These are phyloP conservation scores for Neofusicoccum laricinum DNA, from an alignment of 2,329 filamentous ascomycete species.

Conservation along the genomic window DNA sequence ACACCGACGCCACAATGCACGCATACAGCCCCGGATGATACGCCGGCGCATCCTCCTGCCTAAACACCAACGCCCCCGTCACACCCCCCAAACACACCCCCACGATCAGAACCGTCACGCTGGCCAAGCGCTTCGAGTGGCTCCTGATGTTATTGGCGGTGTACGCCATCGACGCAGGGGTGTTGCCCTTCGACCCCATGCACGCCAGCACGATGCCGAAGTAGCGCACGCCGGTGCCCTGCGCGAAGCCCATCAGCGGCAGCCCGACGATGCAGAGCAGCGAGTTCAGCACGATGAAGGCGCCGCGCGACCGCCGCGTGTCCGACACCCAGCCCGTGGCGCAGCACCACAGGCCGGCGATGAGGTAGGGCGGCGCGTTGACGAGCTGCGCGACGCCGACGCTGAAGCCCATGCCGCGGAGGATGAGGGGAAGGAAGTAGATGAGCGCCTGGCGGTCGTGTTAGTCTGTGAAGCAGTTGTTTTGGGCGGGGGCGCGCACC, in stretches of 20 bases:
- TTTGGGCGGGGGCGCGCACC: constrained; percentile 68
- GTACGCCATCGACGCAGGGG: neutral
- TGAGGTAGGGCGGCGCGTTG: constrained; percentile 44
- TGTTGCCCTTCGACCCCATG: constrained; percentile 45
- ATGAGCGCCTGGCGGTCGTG: constrained; percentile 51
- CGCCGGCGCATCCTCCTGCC: neutral
- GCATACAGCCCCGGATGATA: neutral
- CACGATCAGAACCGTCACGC: neutral
- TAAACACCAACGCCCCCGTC: neutral
- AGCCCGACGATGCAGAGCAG: constrained; percentile 47
- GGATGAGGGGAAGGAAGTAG: constrained; percentile 50
- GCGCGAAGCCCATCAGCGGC: constrained; percentile 58
- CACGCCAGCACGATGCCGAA: constrained; percentile 76
- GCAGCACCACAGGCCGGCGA: constrained; percentile 35
- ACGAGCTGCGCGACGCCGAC: constrained; percentile 42
- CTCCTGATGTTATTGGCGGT: neutral
- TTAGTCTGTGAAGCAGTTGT: constrained; percentile 55
- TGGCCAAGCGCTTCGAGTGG: neutral
- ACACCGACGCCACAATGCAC: neutral
- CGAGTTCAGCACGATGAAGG: constrained; percentile 34
- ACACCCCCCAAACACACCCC: neutral
- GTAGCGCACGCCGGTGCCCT: constrained; percentile 63
- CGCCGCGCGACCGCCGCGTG: constrained; percentile 27
- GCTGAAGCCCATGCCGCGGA: constrained; percentile 43
- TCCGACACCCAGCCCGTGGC: constrained; percentile 35